Evolutionary conservation across 169 alveolate species (phyloP).

Genomic region (Perkinsus olseni): DNA sequence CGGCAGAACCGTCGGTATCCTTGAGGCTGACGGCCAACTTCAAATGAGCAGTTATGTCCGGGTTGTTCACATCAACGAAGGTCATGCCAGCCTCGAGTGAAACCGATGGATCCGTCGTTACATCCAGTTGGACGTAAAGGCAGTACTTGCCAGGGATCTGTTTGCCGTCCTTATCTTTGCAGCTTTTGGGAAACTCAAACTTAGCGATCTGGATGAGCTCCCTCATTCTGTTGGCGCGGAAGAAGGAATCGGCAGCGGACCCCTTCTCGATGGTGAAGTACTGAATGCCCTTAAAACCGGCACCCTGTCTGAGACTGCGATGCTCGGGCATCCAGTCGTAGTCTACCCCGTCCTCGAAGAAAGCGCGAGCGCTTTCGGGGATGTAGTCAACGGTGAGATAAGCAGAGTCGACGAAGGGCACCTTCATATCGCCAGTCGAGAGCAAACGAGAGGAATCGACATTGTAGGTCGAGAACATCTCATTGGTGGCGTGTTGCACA

Average conservation of each 20-base stretch:
- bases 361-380: neutral
- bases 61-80: neutral
- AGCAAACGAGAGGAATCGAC: neutral
- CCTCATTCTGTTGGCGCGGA: neutral
- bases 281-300: neutral
- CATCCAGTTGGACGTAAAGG: neutral
- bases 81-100: neutral
- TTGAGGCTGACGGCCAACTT: neutral
- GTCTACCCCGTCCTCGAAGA: neutral
- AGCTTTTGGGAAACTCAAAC: neutral
- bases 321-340: neutral
- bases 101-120: neutral
- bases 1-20: neutral
- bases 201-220: neutral
- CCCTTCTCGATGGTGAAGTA: neutral
- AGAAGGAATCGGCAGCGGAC: neutral
- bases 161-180: neutral
- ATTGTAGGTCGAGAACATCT: neutral
- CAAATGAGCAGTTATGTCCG: neutral
- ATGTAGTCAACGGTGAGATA: neutral
- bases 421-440: neutral
- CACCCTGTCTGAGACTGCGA: neutral
- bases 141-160: neutral
- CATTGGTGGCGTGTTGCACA: neutral
- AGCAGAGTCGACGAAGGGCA: neutral